Base-by-base conservation (phyloP, 768 basidiomycete species). In the Mycena olivaceomarginata region DNA sequence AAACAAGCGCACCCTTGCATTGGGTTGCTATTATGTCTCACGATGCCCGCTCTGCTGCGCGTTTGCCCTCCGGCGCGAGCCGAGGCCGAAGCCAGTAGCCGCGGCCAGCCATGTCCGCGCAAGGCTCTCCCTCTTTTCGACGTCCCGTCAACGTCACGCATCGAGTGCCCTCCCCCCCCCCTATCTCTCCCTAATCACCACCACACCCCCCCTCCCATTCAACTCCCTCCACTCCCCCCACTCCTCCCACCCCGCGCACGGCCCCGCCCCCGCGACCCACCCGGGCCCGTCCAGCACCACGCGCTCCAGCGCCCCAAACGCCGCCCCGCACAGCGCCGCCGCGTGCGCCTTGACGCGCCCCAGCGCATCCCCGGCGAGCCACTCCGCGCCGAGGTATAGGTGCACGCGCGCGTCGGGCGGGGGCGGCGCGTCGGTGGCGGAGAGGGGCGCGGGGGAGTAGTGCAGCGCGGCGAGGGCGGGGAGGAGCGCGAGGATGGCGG, bases 201-300 rank as follows among this genome's bases (percentile, higher is more conserved):
- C 56, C 11, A 11, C n/a, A 13, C n/a, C 4, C 22, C 56, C 56
- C n/a, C 56, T 11, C 11, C 6, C 22, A 11, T 13, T n/a, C 56
- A 57, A 22, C 13, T 6, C 11, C 5, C 12, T 22, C 56, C 56
- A 57, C 56, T 57, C 22, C 4, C n/a, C 8, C 13, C n/a, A n/a
- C n/a, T n/a, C n/a, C n/a, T n/a, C n/a, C n/a, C 22, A 22, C 25
- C 25, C 1, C 25, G 25, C 25, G 25, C 25, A 25, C 25, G 2
- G 25, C 25, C 25, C 25, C 9, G 48, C 67, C 56, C 18, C 67
- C n/a, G n/a, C n/a, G n/a, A n/a, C n/a, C n/a, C n/a, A n/a, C n/a
- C n/a, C 67, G 6, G 53, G 39, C 39, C 67, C 67, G 12, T 53
- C 67, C 39, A 69, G n/a, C 56, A 57, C 53, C 6, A 69, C 67